Base-by-base conservation (phyloP, 805 yeast genomes). In the Starmerella bombi region DNA sequence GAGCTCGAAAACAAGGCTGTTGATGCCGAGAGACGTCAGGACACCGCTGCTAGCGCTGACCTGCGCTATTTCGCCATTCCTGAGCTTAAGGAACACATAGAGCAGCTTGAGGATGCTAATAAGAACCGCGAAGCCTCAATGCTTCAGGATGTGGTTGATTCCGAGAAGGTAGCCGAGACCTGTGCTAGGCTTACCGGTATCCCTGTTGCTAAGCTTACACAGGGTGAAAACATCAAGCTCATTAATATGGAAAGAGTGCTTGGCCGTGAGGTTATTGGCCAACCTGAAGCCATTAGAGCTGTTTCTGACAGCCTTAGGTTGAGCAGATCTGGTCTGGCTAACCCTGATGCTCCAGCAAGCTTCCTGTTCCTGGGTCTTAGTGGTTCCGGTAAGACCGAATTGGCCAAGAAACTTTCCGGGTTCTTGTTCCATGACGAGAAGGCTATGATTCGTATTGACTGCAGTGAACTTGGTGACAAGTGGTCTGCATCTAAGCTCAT, bases 321-420 rank as follows among this genome's bases (percentile, higher is more conserved):
- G 53, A 75, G 83, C 15, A 75, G 98, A 59, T 86, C 97, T 9
- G 98, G 98, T 17, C 70, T 91, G 49, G 81, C 95, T 19, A 91
- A 91, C 60, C 98, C 98, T 40, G 74, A 85, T 61, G 94, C 93
- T 51, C 98, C 98, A 5, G 84, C 97, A 0, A 82, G 94, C 12
- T 91, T 91, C 72, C 58, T 91, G 57, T 91, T 91, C 71, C 67
- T 93, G 46, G 98, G 98, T 45, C 72, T 88, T 45, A 82, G 94
- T 2, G 98, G 98, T 54, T 84, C 95, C 5, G 98, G 98, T 73
- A 91, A 91, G 70, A 91, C 98, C 7, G 97, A 91, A 62, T 70
- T 91, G 52, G 97, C 98, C 19, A 91, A 91, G 73, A 91, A 86
- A 56, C 72, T 91, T 20, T 97, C 98, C 9, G 94, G 93, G 0